phyloP scores from a whole-genome alignment of 2,329 filamentous ascomycete species.

The Emmonsia crescens region DNA sequence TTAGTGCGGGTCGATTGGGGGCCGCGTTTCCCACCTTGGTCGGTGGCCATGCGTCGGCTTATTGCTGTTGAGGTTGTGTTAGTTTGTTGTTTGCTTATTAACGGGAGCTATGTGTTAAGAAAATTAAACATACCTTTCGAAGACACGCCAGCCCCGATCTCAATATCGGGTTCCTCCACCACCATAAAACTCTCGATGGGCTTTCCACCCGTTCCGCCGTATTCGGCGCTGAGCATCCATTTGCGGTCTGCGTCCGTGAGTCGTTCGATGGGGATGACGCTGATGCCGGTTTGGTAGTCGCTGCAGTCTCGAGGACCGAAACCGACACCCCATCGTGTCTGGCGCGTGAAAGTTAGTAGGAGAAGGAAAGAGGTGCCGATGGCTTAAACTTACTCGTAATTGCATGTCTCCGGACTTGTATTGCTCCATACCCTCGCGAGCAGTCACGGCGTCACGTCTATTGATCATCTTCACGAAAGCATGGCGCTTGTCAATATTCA shows the following conservation, averaged over 20 bases:
- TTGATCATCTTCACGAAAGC: slow-evolving; percentile 98
- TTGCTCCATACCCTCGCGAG: slow-evolving; percentile 80
- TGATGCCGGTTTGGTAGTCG: slow-evolving; percentile 86
- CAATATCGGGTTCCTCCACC: slow-evolving; percentile 95
- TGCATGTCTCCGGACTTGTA: slow-evolving; percentile 61
- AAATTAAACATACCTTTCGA: slow-evolving; percentile 57
- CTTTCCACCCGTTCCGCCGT: slow-evolving; percentile 78
- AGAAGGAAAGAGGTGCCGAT: neutral
- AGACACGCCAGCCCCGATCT: slow-evolving; percentile 93
- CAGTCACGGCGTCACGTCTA: slow-evolving; percentile 69
- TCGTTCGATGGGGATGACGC: slow-evolving; percentile 81
- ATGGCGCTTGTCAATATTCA: slow-evolving; percentile 95
- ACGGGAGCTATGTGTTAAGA: neutral
- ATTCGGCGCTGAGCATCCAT: slow-evolving; percentile 92
- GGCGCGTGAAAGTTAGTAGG: slow-evolving; percentile 19
- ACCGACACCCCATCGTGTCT: slow-evolving; percentile 95
- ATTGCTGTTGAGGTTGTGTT: slow-evolving; percentile 29
- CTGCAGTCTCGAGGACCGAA: slow-evolving; percentile 96
- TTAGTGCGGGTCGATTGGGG: slow-evolving; percentile 36
- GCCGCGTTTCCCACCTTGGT: slow-evolving; percentile 39
- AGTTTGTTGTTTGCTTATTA: slow-evolving; percentile 7
- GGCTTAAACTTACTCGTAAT: slow-evolving; percentile 49
- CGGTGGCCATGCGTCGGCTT: slow-evolving; percentile 41
- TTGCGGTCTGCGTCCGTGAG: slow-evolving; percentile 94
- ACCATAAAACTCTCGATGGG: slow-evolving; percentile 72